These are phyloP conservation scores for Melaleuca quinquenervia DNA, from an alignment of 345 rosid genomes.

Conservation along the genomic window DNA sequence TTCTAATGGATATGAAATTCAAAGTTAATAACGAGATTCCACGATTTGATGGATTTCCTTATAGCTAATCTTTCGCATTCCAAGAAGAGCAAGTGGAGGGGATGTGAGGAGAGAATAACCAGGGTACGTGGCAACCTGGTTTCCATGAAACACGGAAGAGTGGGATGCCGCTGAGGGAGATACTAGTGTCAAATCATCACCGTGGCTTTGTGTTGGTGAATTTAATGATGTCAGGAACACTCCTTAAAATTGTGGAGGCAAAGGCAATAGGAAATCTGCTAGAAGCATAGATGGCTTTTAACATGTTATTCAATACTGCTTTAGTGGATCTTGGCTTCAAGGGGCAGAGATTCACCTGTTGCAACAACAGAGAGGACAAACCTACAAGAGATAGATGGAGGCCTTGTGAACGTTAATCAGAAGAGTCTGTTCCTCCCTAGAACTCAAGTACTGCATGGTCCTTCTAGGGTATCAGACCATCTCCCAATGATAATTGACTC, in stretches of 20 bases:
- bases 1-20: background rate
- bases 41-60: background rate
- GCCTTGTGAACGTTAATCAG: background rate
- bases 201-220: background rate
- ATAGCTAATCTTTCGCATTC: background rate
- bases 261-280: background rate
- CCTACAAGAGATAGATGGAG: background rate
- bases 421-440: background rate
- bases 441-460: background rate
- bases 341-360: background rate
- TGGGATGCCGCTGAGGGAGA: background rate
- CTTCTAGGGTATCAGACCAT: background rate
- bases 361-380: background rate
- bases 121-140: background rate
- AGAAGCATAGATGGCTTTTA: background rate
- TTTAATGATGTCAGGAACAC: background rate
- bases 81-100: background rate
- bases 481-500: background rate
- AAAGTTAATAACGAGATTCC: background rate
- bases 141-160: background rate
- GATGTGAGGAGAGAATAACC: background rate
- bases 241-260: background rate
- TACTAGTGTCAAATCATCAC: background rate
- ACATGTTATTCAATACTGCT: background rate
- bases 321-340: background rate